Base-by-base conservation (phyloP, 2,329 filamentous ascomycete species). In the Trichophyton rubrum region DNA sequence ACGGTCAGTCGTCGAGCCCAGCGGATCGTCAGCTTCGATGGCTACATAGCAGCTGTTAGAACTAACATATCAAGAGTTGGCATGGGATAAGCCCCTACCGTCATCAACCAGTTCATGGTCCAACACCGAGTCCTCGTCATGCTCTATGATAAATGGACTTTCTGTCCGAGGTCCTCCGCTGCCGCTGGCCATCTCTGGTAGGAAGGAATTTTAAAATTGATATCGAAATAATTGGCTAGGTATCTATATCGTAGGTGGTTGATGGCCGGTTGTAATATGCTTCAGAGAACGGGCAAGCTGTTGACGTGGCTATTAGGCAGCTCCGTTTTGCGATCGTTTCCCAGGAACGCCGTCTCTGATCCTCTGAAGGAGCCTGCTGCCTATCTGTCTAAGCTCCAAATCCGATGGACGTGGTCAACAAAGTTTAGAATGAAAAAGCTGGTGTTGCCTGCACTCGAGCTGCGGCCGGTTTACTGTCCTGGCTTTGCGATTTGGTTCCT, bases 1-100 rank as follows among this genome's bases (percentile, higher is more conserved):
- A 67, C 87, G 86, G 70, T 90, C 87, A 65, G 87, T 85, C 62
- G 80, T 80, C 56, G 75, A 78, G 66, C 80, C 78, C 65, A 93
- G 80, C 45, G 91, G 90, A 75, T 96, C 90, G 70, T 96, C 91
- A 69, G 96, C 90, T 73, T 96, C 90, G 69, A 96, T 85, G 67
- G 90, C 89, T 20, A 47, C 15, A 24, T 56, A 9, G 4, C 13
- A 55, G 51, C n/a, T 55, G 27, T 55, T 55, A 55, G 51, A 33
- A 33, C 27, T 13, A 20, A 17, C 11, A 30, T 33, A 13, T 55
- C 27, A 55, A 33, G 30, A 15, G 9, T 53, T 33, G 7, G 15
- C 27, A 15, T 53, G n/a, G 27, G 24, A 38, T 38, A 38, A 38
- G 6, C 13, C 5, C 53, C 64, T 70, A 69, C 64, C 75, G 89